phyloP scores from a whole-genome alignment of 306 rosid species.

The Elaeagnus macrophylla region DNA sequence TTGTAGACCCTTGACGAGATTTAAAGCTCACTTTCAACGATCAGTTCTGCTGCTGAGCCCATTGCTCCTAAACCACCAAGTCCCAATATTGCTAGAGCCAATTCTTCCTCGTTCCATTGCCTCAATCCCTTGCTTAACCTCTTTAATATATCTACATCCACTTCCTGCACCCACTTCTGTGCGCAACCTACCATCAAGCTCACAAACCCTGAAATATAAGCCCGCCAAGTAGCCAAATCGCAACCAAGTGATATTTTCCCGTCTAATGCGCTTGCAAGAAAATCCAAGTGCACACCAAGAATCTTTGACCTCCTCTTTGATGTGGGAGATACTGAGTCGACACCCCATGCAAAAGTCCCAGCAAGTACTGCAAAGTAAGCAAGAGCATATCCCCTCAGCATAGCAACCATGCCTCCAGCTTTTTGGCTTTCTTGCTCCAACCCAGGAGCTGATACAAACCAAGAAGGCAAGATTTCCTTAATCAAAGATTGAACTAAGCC shows the following conservation, averaged over 20 bases:
- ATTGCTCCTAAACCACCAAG: slow-evolving; percentile 59
- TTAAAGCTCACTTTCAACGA: slow-evolving; percentile 33
- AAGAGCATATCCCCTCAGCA: slow-evolving; percentile 69
- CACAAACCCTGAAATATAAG: slow-evolving; percentile 62
- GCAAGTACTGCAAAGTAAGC: slow-evolving; percentile 66
- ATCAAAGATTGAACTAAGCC: slow-evolving; percentile 58
- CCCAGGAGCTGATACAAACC: slow-evolving; percentile 55
- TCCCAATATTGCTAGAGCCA: slow-evolving; percentile 76
- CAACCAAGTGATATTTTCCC: slow-evolving; percentile 51
- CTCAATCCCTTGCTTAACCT: slow-evolving; percentile 60
- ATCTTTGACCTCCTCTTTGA: slow-evolving; percentile 48
- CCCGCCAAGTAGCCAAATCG: slow-evolving; percentile 53
- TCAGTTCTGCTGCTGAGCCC: slow-evolving; percentile 82
- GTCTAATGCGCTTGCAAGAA: slow-evolving; percentile 55
- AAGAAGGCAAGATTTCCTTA: slow-evolving; percentile 69
- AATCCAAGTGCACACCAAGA: slow-evolving; percentile 55
- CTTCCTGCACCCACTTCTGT: slow-evolving; percentile 54
- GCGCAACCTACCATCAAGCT: slow-evolving; percentile 64
- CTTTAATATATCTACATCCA: slow-evolving; percentile 51
- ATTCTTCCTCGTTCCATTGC: slow-evolving; percentile 51
- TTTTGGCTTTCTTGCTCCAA: slow-evolving; percentile 44
- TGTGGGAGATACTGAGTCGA: slow-evolving; percentile 33
- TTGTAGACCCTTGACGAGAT: neutral
- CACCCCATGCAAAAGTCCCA: slow-evolving; percentile 75
- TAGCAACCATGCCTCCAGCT: slow-evolving; percentile 49